phyloP scores from a whole-genome alignment of 345 rosid species.

The sweet orange (Citrus sinensis) region DVS_A1.0 CM039161.1:8475501-8476000 shows the following conservation, averaged over 20 bases:
- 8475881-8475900: slow-evolving; percentile 51
- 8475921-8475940: slow-evolving; percentile 70
- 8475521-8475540: slow-evolving; percentile 66
- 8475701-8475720: slow-evolving; percentile 74
- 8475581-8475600: slow-evolving; percentile 42
- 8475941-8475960: slow-evolving; percentile 84
- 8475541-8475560: slow-evolving; percentile 53
- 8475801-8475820: slow-evolving; percentile 57
- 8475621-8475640: slow-evolving; percentile 12
- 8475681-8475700: slow-evolving; percentile 26
- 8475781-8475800: slow-evolving; percentile 67
- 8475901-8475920: slow-evolving; percentile 66
- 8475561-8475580: slow-evolving; percentile 62
- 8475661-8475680: slow-evolving; percentile 19
- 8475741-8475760: slow-evolving; percentile 95
- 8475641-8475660: slow-evolving; percentile 5
- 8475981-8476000: slow-evolving; percentile 4
- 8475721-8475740: slow-evolving; percentile 84
- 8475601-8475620: slow-evolving; percentile 11
- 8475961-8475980: slow-evolving; percentile 8
- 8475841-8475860: slow-evolving; percentile 10
- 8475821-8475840: background rate
- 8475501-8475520: slow-evolving; percentile 48
- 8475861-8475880: background rate
- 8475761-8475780: slow-evolving; percentile 83